phyloP scores from a whole-genome alignment of 2,329 filamentous ascomycete species.

The Bipolaris gigantea region DNA sequence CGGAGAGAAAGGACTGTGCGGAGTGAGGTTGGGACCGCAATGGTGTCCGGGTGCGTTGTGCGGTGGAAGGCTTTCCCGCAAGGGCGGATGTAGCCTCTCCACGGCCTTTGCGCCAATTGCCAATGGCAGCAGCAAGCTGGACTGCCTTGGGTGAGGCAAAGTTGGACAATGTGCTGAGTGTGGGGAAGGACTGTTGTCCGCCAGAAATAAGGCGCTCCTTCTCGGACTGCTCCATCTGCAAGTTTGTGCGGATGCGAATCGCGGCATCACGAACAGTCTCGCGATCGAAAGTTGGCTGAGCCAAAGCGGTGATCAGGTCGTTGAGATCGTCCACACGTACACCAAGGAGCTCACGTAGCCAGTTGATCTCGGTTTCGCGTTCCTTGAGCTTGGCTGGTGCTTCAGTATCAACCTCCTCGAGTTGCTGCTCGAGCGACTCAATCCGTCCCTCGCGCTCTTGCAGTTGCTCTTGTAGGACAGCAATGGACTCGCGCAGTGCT shows the following conservation, averaged over 20 bases:
- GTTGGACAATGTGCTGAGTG: conserved; percentile 74
- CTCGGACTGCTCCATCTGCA: conserved; percentile 98
- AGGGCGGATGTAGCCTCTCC: conserved; percentile 53
- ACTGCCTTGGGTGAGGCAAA: conserved; percentile 82
- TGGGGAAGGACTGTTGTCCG: conserved; percentile 63
- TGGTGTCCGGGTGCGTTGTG: conserved; percentile 39
- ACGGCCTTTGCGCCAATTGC: conserved; percentile 80
- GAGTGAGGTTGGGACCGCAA: conserved; percentile 47
- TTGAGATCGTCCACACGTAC: conserved; percentile 89
- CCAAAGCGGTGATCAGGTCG: conserved; percentile 82
- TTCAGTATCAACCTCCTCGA: conserved; percentile 72
- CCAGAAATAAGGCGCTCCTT: conserved; percentile 80
- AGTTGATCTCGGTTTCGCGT: conserved; percentile 89
- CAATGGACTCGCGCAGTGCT: conserved; percentile 91
- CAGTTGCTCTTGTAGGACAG: conserved; percentile 93
- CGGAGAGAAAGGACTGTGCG: conserved; percentile 68
- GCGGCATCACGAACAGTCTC: conserved; percentile 84
- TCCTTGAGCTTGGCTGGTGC: conserved; percentile 82
- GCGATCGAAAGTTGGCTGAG: conserved; percentile 73
- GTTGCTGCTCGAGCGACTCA: conserved; percentile 77
- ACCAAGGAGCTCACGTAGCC: conserved; percentile 89
- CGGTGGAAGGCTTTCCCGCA: conserved; percentile 34
- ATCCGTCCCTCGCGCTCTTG: conserved; percentile 91
- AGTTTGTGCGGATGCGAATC: conserved; percentile 87
- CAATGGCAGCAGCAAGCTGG: conserved; percentile 95